Base-by-base conservation (phyloP, 352 stramenopile genomes). In the Stephanocyclus meneghinianus region DNA sequence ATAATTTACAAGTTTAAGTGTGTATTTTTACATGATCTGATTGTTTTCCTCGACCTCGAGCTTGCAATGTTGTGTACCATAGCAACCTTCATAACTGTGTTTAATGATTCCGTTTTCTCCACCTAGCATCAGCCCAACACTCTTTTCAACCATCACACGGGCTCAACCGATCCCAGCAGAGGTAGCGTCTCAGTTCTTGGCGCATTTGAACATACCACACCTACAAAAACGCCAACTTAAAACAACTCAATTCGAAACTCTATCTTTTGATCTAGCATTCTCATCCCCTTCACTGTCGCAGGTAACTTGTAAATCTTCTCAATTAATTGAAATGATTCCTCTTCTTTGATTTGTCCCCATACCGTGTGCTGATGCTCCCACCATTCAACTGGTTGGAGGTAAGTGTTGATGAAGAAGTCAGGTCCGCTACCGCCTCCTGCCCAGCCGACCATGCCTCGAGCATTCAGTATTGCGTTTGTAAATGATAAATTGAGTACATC, bases 361-460 rank as follows among this genome's bases (percentile, higher is more conserved):
- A 89, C 85, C 0, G 86, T 91, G 71, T 91, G 86, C 50, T 90
- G 81, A 35, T 81, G 80, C 16, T 86, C 84, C 86, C 86, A 91
- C 75, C 75, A 91, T 26, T 85, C 68, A 10, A 86, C 86, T 11
- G 77, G 71, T 71, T 65, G 40, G 8, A 59, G 40, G 47, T 87
- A 21, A 13, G 69, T 76, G 62, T 90, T 83, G 72, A 91, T 86
- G 48, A 91, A 91, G 76, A 91, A 91, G 57, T 91, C 86, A 9
- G 86, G 84, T 29, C 86, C 86, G 1, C 51, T 30, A 3, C 74
- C 48, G 45, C 86, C 86, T 10, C 74, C 86, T 4, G 86, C 86
- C 86, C 86, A 91, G 21, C 72, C 86, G 0, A 91, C 86, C 73
- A 85, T 83, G 5, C 86, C 86, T 57, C 73, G 13, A 53, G 35